A percentile compares a stretch with the other conserved stretches of the same genome.
Evolutionary conservation across 192 early-diverging fungal genomes (phyloP).

Genomic region (Gonapodya prolifera): DNA sequence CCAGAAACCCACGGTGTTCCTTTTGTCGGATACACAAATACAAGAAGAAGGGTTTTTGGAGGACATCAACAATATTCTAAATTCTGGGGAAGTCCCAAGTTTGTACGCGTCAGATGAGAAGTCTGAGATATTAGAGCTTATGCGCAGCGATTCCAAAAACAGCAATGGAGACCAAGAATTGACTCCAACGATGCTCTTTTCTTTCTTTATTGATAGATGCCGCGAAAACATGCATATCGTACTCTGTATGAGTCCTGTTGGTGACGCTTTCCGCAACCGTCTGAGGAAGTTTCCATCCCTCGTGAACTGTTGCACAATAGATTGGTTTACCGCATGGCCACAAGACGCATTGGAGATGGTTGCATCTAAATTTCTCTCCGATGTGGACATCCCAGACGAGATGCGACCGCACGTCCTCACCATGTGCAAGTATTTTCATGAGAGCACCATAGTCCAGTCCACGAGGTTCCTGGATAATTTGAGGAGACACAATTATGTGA

Average conservation of each 20-base stretch:
- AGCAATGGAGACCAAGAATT: conserved; percentile 1
- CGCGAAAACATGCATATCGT: conserved; percentile 42
- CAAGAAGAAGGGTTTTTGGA: conserved; percentile 47
- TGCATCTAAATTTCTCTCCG: conserved; percentile 35
- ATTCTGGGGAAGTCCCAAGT: conserved; percentile 47
- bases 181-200: conserved; percentile 31
- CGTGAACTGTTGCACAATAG: conserved; percentile 48
- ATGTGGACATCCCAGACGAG: conserved; percentile 31
- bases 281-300: conserved; percentile 43
- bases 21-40: conserved; percentile 50
- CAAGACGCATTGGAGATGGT: conserved; percentile 45
- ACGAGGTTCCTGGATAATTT: conserved; percentile 24
- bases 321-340: conserved; percentile 52
- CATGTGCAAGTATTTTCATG: conserved; percentile 51
- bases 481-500: conserved; percentile 43
- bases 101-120: conserved; percentile 43
- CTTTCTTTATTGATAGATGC: conserved; percentile 36
- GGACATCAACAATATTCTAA: conserved; percentile 49
- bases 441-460: conserved; percentile 32
- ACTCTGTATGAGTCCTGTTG: conserved; percentile 43
- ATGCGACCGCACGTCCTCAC: conserved; percentile 30
- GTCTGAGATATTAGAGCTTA: conserved; percentile 42
- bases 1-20: conserved; percentile 37
- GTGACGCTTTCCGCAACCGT: conserved; percentile 42
- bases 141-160: conserved; percentile 29